Base-by-base conservation (phyloP, 225 moss, liverwort and hornwort species). In the Bryum argenteum region DNA sequence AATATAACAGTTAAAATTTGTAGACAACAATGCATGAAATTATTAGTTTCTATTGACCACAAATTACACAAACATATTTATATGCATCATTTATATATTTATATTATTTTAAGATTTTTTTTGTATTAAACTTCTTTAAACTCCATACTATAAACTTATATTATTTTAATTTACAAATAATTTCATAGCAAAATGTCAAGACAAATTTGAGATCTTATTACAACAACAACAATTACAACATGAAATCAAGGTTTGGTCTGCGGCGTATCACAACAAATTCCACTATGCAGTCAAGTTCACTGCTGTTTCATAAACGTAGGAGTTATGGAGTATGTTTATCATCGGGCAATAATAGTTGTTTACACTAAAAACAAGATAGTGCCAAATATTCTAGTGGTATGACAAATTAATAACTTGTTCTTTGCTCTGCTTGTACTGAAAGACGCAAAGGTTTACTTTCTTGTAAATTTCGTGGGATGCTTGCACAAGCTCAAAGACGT, bases 301-400 rank as follows among this genome's bases (percentile, higher is more conserved):
- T n/a, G n/a, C n/a, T n/a, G n/a, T n/a, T n/a, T n/a, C n/a, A n/a
- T n/a, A n/a, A n/a, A n/a, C n/a, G n/a, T n/a, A n/a, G n/a, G n/a
- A n/a, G 33, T 23, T 28, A 1, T 3, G 4, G 59, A 67, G 2
- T 61, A 58, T 15, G 67, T 76, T 22, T 72, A 77, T 26, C 26
- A 72, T 44, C 15, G 18, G 54, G 77, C 72, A 9, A 54, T 72
- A 66, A 22, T 81, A 3, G 77, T 15, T 19, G 24, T 77, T 42
- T 77, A 59, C 56, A 63, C 77, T 3, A 64, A 77, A 38, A 44
- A 26, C 10, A 70, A 64, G 28, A 37, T 40, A 21, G 63, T 70
- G 11, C 22, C 55, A 38, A 70, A 10, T 8, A 62, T 70, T 23
- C 4, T 22, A 21, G n/a, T 0, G 21, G 38, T 16, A 40, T 16